Percentiles rank a stretch among this genome's conserved stretches.
These are phyloP conservation scores for Rhazya stricta DNA, from an alignment of 257 asterid species.

Conservation along the genomic window DNA sequence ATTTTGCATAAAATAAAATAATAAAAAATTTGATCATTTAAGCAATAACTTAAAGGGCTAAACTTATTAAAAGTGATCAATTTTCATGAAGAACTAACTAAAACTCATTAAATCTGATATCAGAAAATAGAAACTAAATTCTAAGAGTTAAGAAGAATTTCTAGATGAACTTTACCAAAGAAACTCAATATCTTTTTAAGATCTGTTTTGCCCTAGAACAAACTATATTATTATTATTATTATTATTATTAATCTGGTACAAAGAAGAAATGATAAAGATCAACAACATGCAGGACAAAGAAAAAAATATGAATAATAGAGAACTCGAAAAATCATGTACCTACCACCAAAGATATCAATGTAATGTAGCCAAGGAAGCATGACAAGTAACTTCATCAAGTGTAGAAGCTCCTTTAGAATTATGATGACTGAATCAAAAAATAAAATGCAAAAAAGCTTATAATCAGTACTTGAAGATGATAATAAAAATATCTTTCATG, in stretches of 20 bases:
- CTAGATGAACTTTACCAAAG: too few species aligned
- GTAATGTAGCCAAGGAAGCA: conserved; percentile 75
- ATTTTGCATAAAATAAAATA: neutral
- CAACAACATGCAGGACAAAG: too few species aligned
- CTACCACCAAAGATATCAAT: conserved; percentile 91
- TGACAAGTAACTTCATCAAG: conserved; percentile 62
- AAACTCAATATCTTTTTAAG: too few species aligned
- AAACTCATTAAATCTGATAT: neutral
- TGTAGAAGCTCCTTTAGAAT: conserved; percentile 53
- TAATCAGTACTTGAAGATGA: neutral
- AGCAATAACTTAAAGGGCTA: neutral
- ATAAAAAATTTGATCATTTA: neutral
- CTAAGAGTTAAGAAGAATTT: too few species aligned
- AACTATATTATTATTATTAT: too few species aligned
- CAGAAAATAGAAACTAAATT: neutral
- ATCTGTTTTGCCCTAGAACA: too few species aligned
- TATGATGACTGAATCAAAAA: conserved; percentile 32
- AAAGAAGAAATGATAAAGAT: too few species aligned
- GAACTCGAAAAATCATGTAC: conserved; percentile 8
- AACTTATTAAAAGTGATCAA: neutral
- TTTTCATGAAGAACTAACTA: neutral
- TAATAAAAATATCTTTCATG: neutral
- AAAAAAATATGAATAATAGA: neutral
- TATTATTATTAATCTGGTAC: too few species aligned
- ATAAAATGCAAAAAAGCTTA: conserved; percentile 14